Evolutionary conservation across 2,329 filamentous ascomycete genomes (phyloP).

Genomic region (Biscogniauxia marginata): DNA sequence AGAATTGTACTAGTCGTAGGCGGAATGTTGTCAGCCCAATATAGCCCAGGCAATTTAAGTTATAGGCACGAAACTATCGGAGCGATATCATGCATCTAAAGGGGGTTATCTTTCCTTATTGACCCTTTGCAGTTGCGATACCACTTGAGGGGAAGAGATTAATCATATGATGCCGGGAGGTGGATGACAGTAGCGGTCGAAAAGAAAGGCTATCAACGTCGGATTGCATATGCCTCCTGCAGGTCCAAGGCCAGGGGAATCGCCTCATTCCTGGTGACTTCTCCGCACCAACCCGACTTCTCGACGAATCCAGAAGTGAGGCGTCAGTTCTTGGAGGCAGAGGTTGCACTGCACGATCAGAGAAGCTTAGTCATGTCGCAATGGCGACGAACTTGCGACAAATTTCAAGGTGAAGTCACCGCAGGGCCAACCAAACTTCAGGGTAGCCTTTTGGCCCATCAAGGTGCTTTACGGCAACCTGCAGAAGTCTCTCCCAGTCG

Average conservation of each 20-base stretch:
- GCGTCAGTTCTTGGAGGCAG: background rate
- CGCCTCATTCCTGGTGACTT: background rate
- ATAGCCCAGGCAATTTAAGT: too few species aligned
- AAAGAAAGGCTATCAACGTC: background rate
- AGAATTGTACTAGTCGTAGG: background rate
- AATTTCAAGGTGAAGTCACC: background rate
- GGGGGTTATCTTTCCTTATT: background rate
- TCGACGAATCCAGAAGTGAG: background rate
- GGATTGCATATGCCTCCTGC: background rate
- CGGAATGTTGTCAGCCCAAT: too few species aligned
- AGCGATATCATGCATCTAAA: background rate
- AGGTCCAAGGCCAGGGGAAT: background rate
- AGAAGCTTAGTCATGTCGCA: background rate
- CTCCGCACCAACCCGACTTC: background rate
- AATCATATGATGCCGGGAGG: background rate
- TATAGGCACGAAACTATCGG: background rate
- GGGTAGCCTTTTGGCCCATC: background rate
- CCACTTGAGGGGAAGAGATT: background rate
- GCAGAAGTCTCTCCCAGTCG: background rate
- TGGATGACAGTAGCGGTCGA: background rate
- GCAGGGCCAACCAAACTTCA: background rate
- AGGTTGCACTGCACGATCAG: background rate
- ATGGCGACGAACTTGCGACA: background rate
- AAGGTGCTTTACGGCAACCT: background rate
- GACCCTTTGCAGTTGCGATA: background rate